Evolutionary conservation across 164 flowering plant species (phyloP).

Genomic region (Akebia trifoliata): DNA sequence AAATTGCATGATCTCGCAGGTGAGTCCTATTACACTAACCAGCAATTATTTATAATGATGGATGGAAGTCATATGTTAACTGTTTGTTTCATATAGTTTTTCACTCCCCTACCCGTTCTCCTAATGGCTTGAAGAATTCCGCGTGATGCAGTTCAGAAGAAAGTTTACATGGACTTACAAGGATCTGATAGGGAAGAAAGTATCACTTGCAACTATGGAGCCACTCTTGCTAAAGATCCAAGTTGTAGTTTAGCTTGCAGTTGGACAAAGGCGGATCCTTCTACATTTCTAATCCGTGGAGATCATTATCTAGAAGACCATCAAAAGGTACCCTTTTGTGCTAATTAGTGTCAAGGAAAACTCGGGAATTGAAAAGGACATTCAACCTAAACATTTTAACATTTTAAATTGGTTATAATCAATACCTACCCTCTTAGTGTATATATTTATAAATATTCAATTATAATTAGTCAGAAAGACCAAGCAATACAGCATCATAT

Average conservation of each 20-base stretch:
- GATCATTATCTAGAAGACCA: slow-evolving; percentile 36
- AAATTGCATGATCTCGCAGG: slow-evolving; percentile 57
- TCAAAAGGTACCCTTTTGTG: slow-evolving; percentile 27
- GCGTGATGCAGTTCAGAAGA: slow-evolving; percentile 53
- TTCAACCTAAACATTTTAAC: too few relatives aligned
- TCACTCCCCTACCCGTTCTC: too few relatives aligned
- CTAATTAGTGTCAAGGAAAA: too few relatives aligned
- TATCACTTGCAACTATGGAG: slow-evolving; percentile 34
- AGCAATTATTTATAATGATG: too few relatives aligned
- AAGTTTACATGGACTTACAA: slow-evolving; percentile 53
- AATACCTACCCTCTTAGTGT: too few relatives aligned
- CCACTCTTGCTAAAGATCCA: slow-evolving; percentile 42
- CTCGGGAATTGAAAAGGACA: too few relatives aligned
- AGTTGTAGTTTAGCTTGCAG: slow-evolving; percentile 34
- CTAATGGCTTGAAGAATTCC: slow-evolving; percentile 11
- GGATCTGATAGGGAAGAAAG: slow-evolving; percentile 28
- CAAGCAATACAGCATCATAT: too few relatives aligned
- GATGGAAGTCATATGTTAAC: not conserved
- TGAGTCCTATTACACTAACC: slow-evolving; percentile 17
- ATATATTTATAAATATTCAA: too few relatives aligned
- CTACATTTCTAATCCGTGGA: slow-evolving; percentile 53
- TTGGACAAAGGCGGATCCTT: slow-evolving; percentile 47
- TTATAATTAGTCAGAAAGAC: too few relatives aligned
- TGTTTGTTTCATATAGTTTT: not conserved
- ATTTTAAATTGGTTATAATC: too few relatives aligned